Conservation (phyloP, 345 rosid genomes). For the Eucalyptus shirleyi region DNA sequence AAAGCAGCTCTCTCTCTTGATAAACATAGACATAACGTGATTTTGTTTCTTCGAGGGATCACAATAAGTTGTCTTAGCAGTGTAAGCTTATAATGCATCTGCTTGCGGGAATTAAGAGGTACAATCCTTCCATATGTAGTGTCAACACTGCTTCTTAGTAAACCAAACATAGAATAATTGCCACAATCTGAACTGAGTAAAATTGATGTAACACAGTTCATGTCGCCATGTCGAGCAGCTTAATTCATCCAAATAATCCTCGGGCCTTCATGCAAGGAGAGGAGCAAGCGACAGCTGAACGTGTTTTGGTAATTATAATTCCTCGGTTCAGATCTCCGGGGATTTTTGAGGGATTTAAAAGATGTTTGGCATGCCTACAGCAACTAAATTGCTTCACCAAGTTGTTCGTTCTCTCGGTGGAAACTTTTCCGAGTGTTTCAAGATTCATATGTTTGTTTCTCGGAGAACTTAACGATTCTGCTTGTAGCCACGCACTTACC, state of each 20-base stretch:
- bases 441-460: background rate
- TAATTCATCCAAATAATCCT: background rate
- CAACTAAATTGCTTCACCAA: background rate
- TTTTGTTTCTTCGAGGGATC: background rate
- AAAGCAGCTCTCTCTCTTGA: background rate
- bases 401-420: background rate
- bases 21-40: background rate
- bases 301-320: background rate
- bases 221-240: background rate
- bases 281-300: background rate
- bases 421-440: background rate
- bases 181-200: background rate
- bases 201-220: background rate
- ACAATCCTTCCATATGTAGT: background rate
- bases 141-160: background rate
- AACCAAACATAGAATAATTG: background rate
- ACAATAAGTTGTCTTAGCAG: background rate
- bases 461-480: background rate
- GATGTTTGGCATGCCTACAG: background rate
- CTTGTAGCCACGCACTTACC: background rate
- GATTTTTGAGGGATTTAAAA: background rate
- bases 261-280: background rate
- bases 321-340: background rate
- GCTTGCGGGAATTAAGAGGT: background rate
- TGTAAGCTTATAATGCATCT: background rate